Conservation (phyloP, 129 eudicot genomes). For the Kitagawia praeruptora region DNA sequence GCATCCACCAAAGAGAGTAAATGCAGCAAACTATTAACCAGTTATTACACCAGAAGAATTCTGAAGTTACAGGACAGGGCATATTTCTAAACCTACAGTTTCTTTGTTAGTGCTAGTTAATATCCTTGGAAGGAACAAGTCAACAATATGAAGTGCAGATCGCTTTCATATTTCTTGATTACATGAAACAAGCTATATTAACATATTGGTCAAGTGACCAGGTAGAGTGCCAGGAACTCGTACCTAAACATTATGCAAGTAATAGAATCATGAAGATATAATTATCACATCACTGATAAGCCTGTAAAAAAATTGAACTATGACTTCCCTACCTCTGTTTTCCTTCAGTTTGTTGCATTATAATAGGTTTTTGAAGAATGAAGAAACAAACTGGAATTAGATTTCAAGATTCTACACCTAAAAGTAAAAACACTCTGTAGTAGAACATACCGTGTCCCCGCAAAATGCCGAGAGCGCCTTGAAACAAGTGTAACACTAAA, state of each 20-base stretch:
- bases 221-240: neutral
- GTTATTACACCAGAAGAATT: neutral
- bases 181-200: neutral
- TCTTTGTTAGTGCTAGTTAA: neutral
- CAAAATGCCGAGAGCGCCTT: slow-evolving; percentile 92
- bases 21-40: neutral
- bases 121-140: neutral
- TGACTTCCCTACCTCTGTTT: too few species aligned
- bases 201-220: neutral
- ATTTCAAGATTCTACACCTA: neutral
- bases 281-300: too few species aligned
- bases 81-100: neutral
- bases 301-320: too few species aligned
- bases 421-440: slow-evolving; percentile 7
- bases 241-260: neutral
- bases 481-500: slow-evolving; percentile 75
- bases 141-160: neutral
- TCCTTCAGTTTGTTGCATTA: too few species aligned
- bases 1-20: slow-evolving; percentile 9
- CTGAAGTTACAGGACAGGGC: neutral
- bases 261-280: neutral
- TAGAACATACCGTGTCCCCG: slow-evolving; percentile 81
- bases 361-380: too few species aligned
- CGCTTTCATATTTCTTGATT: neutral
- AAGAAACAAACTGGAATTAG: neutral